Evolutionary conservation across 2,329 filamentous ascomycete species (phyloP).

Genomic region (Cytospora schulzeri): DNA sequence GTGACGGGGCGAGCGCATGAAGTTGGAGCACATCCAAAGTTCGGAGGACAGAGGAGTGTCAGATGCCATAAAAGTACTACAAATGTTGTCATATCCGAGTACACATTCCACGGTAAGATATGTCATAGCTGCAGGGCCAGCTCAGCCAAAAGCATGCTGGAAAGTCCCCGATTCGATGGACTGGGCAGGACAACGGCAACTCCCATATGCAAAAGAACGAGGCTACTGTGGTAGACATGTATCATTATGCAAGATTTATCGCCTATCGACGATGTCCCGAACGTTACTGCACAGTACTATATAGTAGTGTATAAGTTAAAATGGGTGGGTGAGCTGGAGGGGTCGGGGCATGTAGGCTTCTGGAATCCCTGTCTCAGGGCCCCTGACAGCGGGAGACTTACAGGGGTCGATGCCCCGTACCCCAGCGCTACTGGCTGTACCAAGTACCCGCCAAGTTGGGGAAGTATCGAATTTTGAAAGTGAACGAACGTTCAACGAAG

Average conservation of each 20-base stretch:
- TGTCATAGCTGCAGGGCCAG: slow-evolving; percentile 1
- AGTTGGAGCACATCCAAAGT: background rate
- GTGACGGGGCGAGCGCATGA: background rate
- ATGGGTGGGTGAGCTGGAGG: background rate
- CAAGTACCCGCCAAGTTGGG: background rate
- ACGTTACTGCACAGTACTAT: background rate
- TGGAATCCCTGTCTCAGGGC: background rate
- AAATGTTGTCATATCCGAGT: background rate
- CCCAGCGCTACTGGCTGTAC: background rate
- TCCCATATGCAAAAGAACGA: background rate
- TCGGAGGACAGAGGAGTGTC: background rate
- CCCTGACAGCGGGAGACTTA: background rate
- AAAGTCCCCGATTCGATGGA: background rate
- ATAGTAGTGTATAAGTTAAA: background rate
- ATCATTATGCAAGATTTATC: background rate
- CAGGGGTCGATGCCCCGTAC: background rate
- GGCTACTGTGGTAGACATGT: background rate
- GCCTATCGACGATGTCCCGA: background rate
- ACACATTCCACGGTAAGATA: background rate
- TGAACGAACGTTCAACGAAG: background rate
- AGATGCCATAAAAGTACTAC: background rate
- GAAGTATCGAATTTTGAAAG: background rate
- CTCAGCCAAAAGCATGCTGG: background rate
- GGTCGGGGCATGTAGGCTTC: background rate
- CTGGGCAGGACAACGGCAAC: background rate